Percentiles rank a stretch among this genome's conserved stretches.
Evolutionary conservation across 805 yeast species (phyloP).

Genomic region (Metschnikowia kofuensis): DNA sequence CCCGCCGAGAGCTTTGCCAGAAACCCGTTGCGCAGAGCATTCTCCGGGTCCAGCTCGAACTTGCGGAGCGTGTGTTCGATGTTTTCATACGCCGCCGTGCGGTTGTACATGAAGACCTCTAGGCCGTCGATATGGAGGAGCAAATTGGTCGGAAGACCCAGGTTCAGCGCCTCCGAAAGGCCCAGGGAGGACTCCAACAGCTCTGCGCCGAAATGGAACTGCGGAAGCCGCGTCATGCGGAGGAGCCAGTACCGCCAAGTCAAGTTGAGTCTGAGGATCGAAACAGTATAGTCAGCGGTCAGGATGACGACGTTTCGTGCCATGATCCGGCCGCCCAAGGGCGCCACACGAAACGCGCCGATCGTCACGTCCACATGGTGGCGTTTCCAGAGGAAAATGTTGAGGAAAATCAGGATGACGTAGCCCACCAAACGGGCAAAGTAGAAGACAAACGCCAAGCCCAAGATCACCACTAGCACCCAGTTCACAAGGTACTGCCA

Average conservation of each 20-base stretch:
- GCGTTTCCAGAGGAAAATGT: slow-evolving; percentile 62
- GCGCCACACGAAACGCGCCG: slow-evolving; percentile 72
- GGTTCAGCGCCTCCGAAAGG: slow-evolving; percentile 33
- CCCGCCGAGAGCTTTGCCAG: neutral
- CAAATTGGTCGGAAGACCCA: slow-evolving; percentile 53
- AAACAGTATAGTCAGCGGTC: slow-evolving; percentile 69
- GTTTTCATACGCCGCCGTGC: slow-evolving; percentile 72
- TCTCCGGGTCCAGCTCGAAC: neutral
- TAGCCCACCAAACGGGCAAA: slow-evolving; percentile 71
- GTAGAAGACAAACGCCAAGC: slow-evolving; percentile 67
- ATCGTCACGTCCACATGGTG: slow-evolving; percentile 56
- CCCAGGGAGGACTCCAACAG: slow-evolving; percentile 6
- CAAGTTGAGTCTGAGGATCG: slow-evolving; percentile 66
- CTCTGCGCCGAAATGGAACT: slow-evolving; percentile 22
- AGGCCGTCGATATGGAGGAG: slow-evolving; percentile 65
- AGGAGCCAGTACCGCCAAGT: slow-evolving; percentile 92
- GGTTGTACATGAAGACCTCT: slow-evolving; percentile 80
- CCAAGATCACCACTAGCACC: slow-evolving; percentile 62
- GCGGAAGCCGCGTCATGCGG: slow-evolving; percentile 39
- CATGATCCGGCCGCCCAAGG: slow-evolving; percentile 78
- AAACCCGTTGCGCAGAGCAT: neutral
- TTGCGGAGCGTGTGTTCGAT: slow-evolving; percentile 43
- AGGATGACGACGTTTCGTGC: slow-evolving; percentile 72
- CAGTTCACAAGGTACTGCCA: slow-evolving; percentile 84
- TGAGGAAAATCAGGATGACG: slow-evolving; percentile 48